Conservation (phyloP, 2,329 filamentous ascomycete genomes). For the Albophoma yamanashiensis region DNA sequence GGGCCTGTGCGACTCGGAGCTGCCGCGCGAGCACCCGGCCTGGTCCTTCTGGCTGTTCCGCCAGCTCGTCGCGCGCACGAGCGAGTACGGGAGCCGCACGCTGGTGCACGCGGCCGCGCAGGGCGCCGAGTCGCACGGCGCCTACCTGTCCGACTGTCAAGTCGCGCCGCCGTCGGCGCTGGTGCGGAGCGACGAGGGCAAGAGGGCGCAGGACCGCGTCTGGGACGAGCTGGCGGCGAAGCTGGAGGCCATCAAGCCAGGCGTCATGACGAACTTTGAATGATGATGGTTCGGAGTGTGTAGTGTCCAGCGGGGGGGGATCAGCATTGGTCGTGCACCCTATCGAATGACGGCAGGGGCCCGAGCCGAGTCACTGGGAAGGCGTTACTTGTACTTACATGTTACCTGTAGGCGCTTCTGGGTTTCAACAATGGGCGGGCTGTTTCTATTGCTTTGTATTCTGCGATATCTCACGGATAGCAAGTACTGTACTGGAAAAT, state of each 20-base stretch:
- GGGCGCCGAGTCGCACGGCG: background rate
- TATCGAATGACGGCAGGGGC: background rate
- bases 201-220: background rate
- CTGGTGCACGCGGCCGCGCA: background rate
- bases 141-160: background rate
- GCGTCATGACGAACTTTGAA: background rate
- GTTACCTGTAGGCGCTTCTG: too few species aligned
- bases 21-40: slow-evolving; percentile 24
- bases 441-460: too few species aligned
- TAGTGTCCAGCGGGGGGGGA: background rate
- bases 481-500: too few species aligned
- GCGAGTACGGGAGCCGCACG: slow-evolving; percentile 33
- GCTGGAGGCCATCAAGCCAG: background rate
- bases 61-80: slow-evolving; percentile 26
- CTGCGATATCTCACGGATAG: too few species aligned
- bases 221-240: background rate
- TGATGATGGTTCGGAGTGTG: background rate
- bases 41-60: slow-evolving; percentile 12
- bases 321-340: too few species aligned
- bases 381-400: too few species aligned
- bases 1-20: slow-evolving; percentile 37
- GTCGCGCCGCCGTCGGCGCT: background rate
- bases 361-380: too few species aligned
- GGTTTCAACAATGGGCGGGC: too few species aligned
- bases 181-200: background rate